Conservation (phyloP, 2,329 filamentous ascomycete genomes). For the Fusarium globosum region DNA sequence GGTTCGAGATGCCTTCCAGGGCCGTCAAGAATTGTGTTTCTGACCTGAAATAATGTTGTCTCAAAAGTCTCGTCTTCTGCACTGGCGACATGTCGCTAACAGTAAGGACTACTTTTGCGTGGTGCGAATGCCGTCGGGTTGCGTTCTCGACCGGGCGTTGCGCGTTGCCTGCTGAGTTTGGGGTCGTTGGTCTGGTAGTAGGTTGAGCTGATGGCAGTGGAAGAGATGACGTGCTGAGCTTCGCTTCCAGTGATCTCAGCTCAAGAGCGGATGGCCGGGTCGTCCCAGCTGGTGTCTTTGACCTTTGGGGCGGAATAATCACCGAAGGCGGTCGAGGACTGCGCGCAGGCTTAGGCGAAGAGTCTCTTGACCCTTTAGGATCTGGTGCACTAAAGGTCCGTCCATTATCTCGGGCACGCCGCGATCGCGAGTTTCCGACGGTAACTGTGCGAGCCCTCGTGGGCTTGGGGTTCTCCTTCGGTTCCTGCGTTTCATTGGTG, state of each 20-base stretch:
- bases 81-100: slow-evolving; percentile 70
- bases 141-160: slow-evolving; percentile 61
- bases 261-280: slow-evolving; percentile 64
- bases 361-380: slow-evolving; percentile 45
- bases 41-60: slow-evolving; percentile 85
- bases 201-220: slow-evolving; percentile 69
- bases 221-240: slow-evolving; percentile 75
- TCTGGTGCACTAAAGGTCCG: slow-evolving; percentile 60
- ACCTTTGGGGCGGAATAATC: slow-evolving; percentile 40
- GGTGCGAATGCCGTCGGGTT: slow-evolving; percentile 70
- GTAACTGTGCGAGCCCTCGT: slow-evolving; percentile 76
- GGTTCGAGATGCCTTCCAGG: slow-evolving; percentile 85
- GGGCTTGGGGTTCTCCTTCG: slow-evolving; percentile 58
- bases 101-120: slow-evolving; percentile 66
- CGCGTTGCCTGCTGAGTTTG: slow-evolving; percentile 64
- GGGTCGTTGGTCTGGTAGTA: slow-evolving; percentile 66
- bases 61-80: slow-evolving; percentile 77
- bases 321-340: slow-evolving; percentile 33
- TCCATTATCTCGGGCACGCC: slow-evolving; percentile 57
- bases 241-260: slow-evolving; percentile 66
- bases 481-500: slow-evolving; percentile 45
- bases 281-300: slow-evolving; percentile 51
- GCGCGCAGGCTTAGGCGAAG: slow-evolving; percentile 44
- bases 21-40: slow-evolving; percentile 85
- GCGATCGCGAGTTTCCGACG: slow-evolving; percentile 61